Evolutionary conservation across 2,329 filamentous ascomycete species (phyloP), one percentile per base, ranked within the genome.

Genomic region (Xenosphaeropsis pyriputrescens): DNA sequence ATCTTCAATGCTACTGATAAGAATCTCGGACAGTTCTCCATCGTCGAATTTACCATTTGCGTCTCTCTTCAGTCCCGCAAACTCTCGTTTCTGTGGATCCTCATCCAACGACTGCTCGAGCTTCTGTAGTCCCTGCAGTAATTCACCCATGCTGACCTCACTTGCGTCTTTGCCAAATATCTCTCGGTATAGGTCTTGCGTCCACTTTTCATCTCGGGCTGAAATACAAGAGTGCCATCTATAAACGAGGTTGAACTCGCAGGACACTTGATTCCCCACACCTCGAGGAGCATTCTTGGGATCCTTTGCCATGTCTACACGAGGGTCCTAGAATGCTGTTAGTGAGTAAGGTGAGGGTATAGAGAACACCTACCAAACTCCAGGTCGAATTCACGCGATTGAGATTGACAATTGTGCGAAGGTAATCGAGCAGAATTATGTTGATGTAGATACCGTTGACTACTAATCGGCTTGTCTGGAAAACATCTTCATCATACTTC

Each of bases 171-270:
- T 75, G 37, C 68, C 67, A 45, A 83, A 72, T 1, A 82, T 55
- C 18, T 70, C 58, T 2, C 60, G 54, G 50, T 80, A 83, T 45
- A 84, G 68, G 8, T 79, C 64, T 46, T 85, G 67, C n/a, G 85
- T 78, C 84, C 84, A 93, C 46, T 75, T 67, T 52, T 89, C 85
- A 48, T 93, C 85, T 43, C 73, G 75, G 40, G 73, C 69, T 31
- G 67, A 69, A 47, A 89, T 83, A 48, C 77, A 76, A 4, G 81
- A 83, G 60, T 91, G 85, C 83, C 84, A 91, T 43, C 85, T 70
- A 55, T 93, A 93, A 45, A 81, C 79, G 5, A 93, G 67, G 53
- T 91, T 91, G 64, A 93, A 93, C 60, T 93, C 85, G 7, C 79
- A 81, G 0, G 82, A 86, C 7, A 88, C 82, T 46, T 81, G 76